Conservation (phyloP, 179 eudicot genomes). For the Vitellaria paradoxa region DNA sequence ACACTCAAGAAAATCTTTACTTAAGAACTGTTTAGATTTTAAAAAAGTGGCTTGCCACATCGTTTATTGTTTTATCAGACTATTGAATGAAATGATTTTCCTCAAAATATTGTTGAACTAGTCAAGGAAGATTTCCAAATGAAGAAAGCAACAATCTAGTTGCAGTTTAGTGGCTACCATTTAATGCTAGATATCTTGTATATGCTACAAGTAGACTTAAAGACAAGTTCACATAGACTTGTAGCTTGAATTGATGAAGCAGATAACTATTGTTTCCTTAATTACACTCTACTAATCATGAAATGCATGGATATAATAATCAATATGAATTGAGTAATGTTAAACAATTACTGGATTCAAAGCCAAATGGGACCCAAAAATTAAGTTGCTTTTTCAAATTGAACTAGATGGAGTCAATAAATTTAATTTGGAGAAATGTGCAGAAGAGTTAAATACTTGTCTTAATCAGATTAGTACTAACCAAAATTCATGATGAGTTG, state of each 20-base stretch:
- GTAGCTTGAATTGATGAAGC: too few species aligned
- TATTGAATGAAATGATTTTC: slow-evolving; percentile 74
- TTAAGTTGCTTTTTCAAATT: slow-evolving; percentile 76
- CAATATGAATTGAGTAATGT: slow-evolving; percentile 29
- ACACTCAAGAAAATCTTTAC: slow-evolving; percentile 28
- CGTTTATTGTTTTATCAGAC: slow-evolving; percentile 66
- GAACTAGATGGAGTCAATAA: slow-evolving; percentile 50
- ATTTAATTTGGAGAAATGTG: slow-evolving; percentile 41
- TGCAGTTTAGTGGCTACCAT: slow-evolving; percentile 38
- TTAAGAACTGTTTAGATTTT: slow-evolving; percentile 53
- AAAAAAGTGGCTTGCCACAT: slow-evolving; percentile 59
- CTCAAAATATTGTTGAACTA: slow-evolving; percentile 39
- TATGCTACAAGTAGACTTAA: slow-evolving; percentile 69
- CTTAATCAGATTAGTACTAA: slow-evolving; percentile 45
- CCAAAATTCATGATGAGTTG: slow-evolving; percentile 25
- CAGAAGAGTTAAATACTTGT: slow-evolving; percentile 67
- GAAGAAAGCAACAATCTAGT: slow-evolving; percentile 58
- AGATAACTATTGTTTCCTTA: slow-evolving; percentile 79
- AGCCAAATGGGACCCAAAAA: slow-evolving; percentile 34
- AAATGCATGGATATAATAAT: slow-evolving; percentile 23
- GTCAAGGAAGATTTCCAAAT: slow-evolving; percentile 55
- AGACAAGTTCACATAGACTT: slow-evolving; percentile 57
- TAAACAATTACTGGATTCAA: slow-evolving; percentile 18
- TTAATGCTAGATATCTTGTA: slow-evolving; percentile 64
- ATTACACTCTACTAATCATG: slow-evolving; percentile 32